Conservation (phyloP, 2,329 filamentous ascomycete genomes). For the Colletotrichum theobromicola region DNA sequence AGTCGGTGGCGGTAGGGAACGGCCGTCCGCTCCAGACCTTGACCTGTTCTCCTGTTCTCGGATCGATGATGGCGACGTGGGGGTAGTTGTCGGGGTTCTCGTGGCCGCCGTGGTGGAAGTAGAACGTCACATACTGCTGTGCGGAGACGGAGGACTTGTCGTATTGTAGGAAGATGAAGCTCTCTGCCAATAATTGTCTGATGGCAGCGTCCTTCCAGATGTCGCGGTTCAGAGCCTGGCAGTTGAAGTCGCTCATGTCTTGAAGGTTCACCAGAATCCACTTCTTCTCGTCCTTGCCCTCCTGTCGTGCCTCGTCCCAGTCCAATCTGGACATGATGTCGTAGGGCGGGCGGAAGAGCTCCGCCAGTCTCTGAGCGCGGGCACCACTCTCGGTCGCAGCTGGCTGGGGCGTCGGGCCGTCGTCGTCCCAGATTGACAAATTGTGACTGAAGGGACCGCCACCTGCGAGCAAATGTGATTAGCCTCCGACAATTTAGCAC, state of each 20-base stretch:
- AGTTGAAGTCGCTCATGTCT: slow-evolving; percentile 91
- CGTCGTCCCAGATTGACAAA: slow-evolving; percentile 43
- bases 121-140: slow-evolving; percentile 86
- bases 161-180: slow-evolving; percentile 96
- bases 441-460: slow-evolving; percentile 42
- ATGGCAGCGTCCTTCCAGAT: slow-evolving; percentile 91
- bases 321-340: slow-evolving; percentile 80
- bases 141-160: slow-evolving; percentile 83
- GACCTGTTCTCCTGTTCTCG: slow-evolving; percentile 93
- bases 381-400: slow-evolving; percentile 52
- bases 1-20: slow-evolving; percentile 77
- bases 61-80: slow-evolving; percentile 94
- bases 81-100: slow-evolving; percentile 91
- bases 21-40: slow-evolving; percentile 93
- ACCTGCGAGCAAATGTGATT: background rate
- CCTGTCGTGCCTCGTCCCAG: slow-evolving; percentile 83
- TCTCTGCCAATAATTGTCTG: slow-evolving; percentile 81
- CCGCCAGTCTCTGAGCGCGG: slow-evolving; percentile 81
- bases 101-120: slow-evolving; percentile 73
- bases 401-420: slow-evolving; percentile 13
- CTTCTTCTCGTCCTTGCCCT: slow-evolving; percentile 87
- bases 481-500: background rate
- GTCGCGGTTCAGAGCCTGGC: slow-evolving; percentile 91
- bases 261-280: slow-evolving; percentile 98
- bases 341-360: slow-evolving; percentile 91